A percentile compares a stretch with the other conserved stretches of the same genome.
Conservation (phyloP, 2,329 filamentous ascomycete genomes). For the Clonostachys solani region DNA sequence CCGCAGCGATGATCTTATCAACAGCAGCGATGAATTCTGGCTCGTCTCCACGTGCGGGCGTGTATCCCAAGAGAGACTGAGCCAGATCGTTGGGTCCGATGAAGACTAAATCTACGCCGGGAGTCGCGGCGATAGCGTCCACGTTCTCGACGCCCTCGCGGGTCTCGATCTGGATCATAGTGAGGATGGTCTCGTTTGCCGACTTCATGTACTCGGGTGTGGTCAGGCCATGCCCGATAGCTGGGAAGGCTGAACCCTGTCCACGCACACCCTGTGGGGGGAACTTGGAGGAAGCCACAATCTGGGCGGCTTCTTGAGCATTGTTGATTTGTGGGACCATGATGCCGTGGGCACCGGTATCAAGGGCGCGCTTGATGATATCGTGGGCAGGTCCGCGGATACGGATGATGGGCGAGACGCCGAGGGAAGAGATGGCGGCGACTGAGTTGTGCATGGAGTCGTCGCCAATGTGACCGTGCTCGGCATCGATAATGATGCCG, state of each 20-base stretch:
- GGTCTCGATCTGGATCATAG: slow-evolving; percentile 40
- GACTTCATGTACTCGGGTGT: slow-evolving; percentile 33
- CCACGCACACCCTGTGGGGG: slow-evolving; percentile 36
- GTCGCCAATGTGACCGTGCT: slow-evolving; percentile 36
- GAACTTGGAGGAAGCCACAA: slow-evolving; percentile 37
- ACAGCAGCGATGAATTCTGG: slow-evolving; percentile 40
- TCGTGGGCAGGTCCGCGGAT: slow-evolving; percentile 22
- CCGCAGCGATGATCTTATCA: slow-evolving; percentile 37
- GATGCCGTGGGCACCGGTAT: slow-evolving; percentile 33
- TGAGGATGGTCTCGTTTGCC: slow-evolving; percentile 36
- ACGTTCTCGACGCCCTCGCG: slow-evolving; percentile 36
- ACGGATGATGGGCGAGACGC: slow-evolving; percentile 34
- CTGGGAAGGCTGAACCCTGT: slow-evolving; percentile 36
- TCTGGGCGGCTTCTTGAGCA: slow-evolving; percentile 28
- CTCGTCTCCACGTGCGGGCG: slow-evolving; percentile 38
- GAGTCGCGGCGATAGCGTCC: slow-evolving; percentile 27
- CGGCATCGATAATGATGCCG: slow-evolving; percentile 41
- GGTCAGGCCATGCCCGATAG: slow-evolving; percentile 26
- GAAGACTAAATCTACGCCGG: slow-evolving; percentile 37
- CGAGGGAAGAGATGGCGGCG: slow-evolving; percentile 32
- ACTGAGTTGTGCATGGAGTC: slow-evolving; percentile 39
- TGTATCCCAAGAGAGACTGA: slow-evolving; percentile 30
- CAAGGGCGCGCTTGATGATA: slow-evolving; percentile 35
- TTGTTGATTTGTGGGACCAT: slow-evolving; percentile 37
- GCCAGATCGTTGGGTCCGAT: slow-evolving; percentile 40